Conservation (phyloP, 345 rosid genomes). For the Lumnitzera racemosa region DNA sequence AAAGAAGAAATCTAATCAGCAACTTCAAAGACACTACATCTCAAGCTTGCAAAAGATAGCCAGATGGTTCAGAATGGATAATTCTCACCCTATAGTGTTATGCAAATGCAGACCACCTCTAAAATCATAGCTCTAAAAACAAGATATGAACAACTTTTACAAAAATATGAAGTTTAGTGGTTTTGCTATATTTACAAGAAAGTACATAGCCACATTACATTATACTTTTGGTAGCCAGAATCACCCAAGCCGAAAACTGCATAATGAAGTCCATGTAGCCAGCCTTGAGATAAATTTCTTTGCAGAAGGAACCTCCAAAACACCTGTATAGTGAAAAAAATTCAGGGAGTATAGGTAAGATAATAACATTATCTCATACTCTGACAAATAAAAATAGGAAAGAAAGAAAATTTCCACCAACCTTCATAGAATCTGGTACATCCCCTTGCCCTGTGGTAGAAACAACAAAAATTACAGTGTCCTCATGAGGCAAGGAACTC, state of each 20-base stretch:
- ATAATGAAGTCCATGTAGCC: conserved; percentile 63
- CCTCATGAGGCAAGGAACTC: conserved; percentile 52
- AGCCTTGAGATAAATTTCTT: conserved; percentile 44
- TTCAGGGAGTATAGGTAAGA: not conserved
- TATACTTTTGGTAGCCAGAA: conserved; percentile 87
- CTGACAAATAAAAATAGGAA: not conserved
- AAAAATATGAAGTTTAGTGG: too few relatives aligned
- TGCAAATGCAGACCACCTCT: not conserved
- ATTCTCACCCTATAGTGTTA: not conserved
- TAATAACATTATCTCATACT: not conserved
- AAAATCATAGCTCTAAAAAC: not conserved
- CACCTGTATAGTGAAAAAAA: conserved; percentile 24
- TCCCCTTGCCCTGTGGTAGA: conserved; percentile 99
- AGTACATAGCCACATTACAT: conserved; percentile 25
- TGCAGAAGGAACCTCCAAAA: conserved; percentile 90
- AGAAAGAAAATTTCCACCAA: conserved; percentile 6
- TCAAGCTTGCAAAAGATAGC: too few relatives aligned
- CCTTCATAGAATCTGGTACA: conserved; percentile 86
- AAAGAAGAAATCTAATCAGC: too few relatives aligned
- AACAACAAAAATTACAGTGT: conserved; percentile 62
- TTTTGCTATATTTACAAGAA: not conserved
- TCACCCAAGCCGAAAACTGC: conserved; percentile 92
- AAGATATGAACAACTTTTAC: not conserved
- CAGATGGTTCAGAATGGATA: too few relatives aligned
- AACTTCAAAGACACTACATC: too few relatives aligned